Evolutionary conservation across 2,329 filamentous ascomycete species (phyloP).

Genomic region (Microsporum ferrugineum): DNA sequence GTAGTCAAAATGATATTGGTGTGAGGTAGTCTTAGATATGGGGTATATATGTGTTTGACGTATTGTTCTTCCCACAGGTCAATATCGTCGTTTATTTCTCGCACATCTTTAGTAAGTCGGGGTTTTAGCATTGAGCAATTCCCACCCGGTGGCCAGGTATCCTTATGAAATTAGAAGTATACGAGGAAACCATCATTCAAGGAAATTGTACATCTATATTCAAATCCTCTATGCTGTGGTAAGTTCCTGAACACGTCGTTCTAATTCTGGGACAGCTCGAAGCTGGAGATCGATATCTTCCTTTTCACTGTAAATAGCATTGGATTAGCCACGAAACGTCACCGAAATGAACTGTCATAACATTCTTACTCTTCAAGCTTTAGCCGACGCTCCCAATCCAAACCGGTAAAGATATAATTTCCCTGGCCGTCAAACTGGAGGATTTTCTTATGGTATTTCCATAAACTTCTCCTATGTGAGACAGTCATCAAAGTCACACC

Average conservation of each 20-base stretch:
- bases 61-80: background rate
- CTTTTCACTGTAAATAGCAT: constrained; percentile 53
- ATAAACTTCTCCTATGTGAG: constrained; percentile 76
- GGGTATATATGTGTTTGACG: background rate
- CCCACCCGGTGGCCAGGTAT: background rate
- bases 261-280: constrained; percentile 74
- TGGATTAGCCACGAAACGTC: constrained; percentile 12
- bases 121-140: background rate
- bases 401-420: constrained; percentile 72
- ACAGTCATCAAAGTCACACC: constrained; percentile 97
- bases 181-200: background rate
- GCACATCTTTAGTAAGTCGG: background rate
- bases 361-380: constrained; percentile 64
- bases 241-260: constrained; percentile 73
- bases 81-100: background rate
- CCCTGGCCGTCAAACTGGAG: constrained; percentile 95
- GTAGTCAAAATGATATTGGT: background rate
- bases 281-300: constrained; percentile 83
- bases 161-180: background rate
- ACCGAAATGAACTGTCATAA: background rate
- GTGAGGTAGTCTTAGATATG: background rate
- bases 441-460: constrained; percentile 93
- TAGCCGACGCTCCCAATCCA: constrained; percentile 79
- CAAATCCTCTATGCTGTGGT: constrained; percentile 33
- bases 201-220: background rate